Evolutionary conservation across 192 early-diverging fungal genomes (phyloP).

Genomic region (Rhizoclosmatium globosum): DNA sequence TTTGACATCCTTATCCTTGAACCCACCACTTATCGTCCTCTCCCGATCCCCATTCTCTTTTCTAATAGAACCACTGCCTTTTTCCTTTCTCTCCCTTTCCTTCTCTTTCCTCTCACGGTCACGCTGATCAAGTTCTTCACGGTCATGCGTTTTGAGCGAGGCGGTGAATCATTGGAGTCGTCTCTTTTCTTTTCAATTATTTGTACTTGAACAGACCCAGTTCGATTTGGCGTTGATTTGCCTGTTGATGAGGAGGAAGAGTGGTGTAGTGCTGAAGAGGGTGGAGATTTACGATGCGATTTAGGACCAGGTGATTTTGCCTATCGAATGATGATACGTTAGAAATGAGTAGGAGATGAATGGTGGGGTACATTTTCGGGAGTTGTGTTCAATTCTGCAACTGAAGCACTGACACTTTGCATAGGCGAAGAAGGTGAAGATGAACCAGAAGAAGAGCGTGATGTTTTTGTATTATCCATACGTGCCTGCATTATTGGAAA

Average conservation of each 20-base stretch:
- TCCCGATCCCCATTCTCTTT: neutral
- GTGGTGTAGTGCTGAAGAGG: neutral
- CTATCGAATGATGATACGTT: neutral
- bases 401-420: no score
- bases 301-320: neutral
- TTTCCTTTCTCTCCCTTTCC: neutral
- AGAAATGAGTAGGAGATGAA: no score
- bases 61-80: neutral
- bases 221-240: neutral
- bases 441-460: no score
- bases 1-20: no score
- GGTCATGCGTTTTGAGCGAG: neutral
- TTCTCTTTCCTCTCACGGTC: neutral
- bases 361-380: neutral
- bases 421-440: no score
- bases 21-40: neutral
- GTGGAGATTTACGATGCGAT: neutral
- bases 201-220: conserved; percentile 1
- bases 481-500: no score
- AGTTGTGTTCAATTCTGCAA: neutral
- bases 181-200: conserved; percentile 5
- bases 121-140: neutral
- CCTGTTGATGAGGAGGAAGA: neutral
- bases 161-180: neutral
- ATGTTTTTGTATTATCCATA: no score